Evolutionary conservation across 176 grass and related monocot genomes (phyloP).

Genomic region (Tuctoria greenei): DNA sequence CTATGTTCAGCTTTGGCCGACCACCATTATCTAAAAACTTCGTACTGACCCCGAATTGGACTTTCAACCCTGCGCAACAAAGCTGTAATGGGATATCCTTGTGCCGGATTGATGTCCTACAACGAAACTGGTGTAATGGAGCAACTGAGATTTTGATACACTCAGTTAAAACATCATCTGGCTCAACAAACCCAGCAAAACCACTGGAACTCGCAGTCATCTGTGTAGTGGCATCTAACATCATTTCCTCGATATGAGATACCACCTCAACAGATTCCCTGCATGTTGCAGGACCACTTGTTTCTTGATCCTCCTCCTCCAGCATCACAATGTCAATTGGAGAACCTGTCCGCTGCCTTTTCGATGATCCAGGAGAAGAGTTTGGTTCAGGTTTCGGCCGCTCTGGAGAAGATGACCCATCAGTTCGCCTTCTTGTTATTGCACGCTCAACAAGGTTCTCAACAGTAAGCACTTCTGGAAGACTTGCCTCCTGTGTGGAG

Average conservation of each 20-base stretch:
- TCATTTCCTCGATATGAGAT: too few species aligned
- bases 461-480: constrained; percentile 64
- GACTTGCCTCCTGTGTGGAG: constrained; percentile 73
- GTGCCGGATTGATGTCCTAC: constrained; percentile 44
- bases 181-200: constrained; percentile 61
- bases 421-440: too few species aligned
- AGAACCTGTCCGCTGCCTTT: constrained; percentile 35
- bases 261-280: too few species aligned
- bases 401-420: constrained; percentile 20
- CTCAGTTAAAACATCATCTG: constrained; percentile 49
- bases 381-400: constrained; percentile 1
- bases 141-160: constrained; percentile 51
- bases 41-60: constrained; percentile 60
- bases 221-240: not conserved
- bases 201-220: constrained; percentile 39
- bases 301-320: constrained; percentile 30
- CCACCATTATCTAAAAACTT: constrained; percentile 73
- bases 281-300: not conserved
- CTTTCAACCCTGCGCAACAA: constrained; percentile 47
- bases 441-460: constrained; percentile 48
- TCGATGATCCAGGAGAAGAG: constrained; percentile 23
- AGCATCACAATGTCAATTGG: not conserved
- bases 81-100: constrained; percentile 55
- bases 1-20: constrained; percentile 65
- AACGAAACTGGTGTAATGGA: constrained; percentile 42